phyloP scores from a whole-genome alignment of 2,329 filamentous ascomycete species.

The Sclerotinia trifoliorum region DNA sequence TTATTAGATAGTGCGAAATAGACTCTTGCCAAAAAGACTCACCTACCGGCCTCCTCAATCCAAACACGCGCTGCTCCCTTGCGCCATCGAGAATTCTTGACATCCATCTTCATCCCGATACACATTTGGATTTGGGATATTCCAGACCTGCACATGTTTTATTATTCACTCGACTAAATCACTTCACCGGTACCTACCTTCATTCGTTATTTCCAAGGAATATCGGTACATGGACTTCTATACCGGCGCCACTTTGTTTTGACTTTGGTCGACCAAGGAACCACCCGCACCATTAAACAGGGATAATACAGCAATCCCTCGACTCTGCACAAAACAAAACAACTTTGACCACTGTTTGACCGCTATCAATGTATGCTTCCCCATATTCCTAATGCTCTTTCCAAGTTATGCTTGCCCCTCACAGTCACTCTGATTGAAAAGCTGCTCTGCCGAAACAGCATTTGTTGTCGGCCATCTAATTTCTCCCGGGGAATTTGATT shows the following conservation, averaged over 20 bases:
- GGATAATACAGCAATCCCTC: conserved; percentile 28
- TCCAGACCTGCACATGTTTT: not conserved
- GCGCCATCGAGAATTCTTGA: too few species aligned
- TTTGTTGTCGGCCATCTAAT: not conserved
- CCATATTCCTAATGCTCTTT: conserved; percentile 17
- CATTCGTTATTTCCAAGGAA: conserved; percentile 4
- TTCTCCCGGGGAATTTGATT: conserved; percentile 8
- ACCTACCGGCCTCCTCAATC: not conserved
- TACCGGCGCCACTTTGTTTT: conserved; percentile 29
- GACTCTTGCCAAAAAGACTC: not conserved
- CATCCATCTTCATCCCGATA: too few species aligned
- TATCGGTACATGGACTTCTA: conserved; percentile 20
- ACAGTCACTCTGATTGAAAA: not conserved
- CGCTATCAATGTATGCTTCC: conserved; percentile 35
- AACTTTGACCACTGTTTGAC: conserved; percentile 26
- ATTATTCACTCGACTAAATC: not conserved
- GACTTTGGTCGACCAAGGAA: conserved; percentile 38
- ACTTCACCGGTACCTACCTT: not conserved
- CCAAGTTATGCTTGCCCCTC: conserved; percentile 13
- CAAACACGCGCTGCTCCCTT: not conserved
- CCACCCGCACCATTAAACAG: conserved; percentile 33
- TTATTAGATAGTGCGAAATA: not conserved
- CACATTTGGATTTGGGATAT: too few species aligned
- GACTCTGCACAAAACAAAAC: conserved; percentile 33
- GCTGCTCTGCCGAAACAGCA: not conserved